These are phyloP conservation scores for Boehmeria nivea DNA, from an alignment of 306 rosid species.

Conservation along the genomic window DNA sequence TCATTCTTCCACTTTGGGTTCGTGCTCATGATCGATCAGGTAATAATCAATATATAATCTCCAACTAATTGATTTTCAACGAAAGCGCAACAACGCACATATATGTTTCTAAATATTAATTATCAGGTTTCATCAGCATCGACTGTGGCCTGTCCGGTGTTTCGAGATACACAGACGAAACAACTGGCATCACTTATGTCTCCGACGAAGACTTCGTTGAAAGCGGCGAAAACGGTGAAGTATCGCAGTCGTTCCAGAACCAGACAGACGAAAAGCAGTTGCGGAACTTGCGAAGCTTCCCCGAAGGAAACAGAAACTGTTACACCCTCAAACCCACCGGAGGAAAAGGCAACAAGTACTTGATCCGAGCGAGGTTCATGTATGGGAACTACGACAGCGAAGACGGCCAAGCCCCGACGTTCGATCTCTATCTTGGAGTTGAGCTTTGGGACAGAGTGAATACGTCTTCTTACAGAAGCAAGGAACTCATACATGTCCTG, in stretches of 20 bases:
- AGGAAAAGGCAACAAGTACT: conserved; percentile 15
- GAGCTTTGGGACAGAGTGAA: conserved; percentile 18
- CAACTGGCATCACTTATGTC: conserved; percentile 18
- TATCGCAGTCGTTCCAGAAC: neutral
- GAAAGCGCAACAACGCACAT: too few species aligned
- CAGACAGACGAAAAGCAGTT: conserved; percentile 7
- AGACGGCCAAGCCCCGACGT: neutral
- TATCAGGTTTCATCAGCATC: conserved; percentile 29
- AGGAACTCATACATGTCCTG: conserved; percentile 19
- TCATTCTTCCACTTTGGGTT: neutral
- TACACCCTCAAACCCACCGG: conserved; percentile 11
- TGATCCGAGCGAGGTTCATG: conserved; percentile 20
- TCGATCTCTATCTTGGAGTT: conserved; percentile 19
- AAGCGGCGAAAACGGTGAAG: conserved; percentile 9
- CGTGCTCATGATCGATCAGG: neutral
- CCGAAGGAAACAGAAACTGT: conserved; percentile 26
- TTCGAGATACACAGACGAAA: conserved; percentile 22
- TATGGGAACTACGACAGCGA: conserved; percentile 20
- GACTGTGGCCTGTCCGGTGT: conserved; percentile 19
- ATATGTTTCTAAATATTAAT: neutral
- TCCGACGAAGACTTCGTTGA: conserved; percentile 19
- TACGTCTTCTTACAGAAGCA: neutral
- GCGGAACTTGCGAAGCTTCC: conserved; percentile 15
- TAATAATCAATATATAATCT: neutral
- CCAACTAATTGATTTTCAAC: too few species aligned